Base-by-base conservation (phyloP, 2,329 filamentous ascomycete genomes). In the Boeremia exigua region DNA sequence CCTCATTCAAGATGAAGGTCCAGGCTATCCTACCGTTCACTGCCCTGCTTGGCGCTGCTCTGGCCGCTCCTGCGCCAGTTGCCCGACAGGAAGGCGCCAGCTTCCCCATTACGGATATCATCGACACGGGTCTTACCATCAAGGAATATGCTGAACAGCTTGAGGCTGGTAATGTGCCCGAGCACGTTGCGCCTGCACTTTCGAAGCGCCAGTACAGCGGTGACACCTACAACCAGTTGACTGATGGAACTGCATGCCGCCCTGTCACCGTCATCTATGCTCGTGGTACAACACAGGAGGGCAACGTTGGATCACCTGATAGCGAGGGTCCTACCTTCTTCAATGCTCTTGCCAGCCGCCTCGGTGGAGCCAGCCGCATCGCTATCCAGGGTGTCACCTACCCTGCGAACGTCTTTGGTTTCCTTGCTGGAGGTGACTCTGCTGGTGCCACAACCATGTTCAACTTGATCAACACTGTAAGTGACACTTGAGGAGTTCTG, bases 361-460 rank as follows among this genome's bases (percentile, higher is more conserved):
- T 83, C 28, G 80, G 78, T 34, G 73, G 67, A 39, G 60, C 68
- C 8, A 72, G 69, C 45, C 76, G 77, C 44, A 66, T 84, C 12
- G 78, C 78, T 4, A 77, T 84, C n/a, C 83, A 85, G 69, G 83
- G 83, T 46, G 80, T 85, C n/a, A 75, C 79, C 28, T 86, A 85
- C 63, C 65, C 78, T 2, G 83, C 82, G 7, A 60, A 59, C 25
- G 52, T 72, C 17, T 6, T 58, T 12, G 81, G 81, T 0, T 82
- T 82, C 60, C 68, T 81, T 10, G 69, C 71, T 8, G 78, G 79
- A 15, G 82, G 82, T 4, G 80, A 81, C 60, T 56, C 70, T 2
- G 63, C 54, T 2, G 81, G 81, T 5, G 77, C 77, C 40, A 68
- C 68, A 11, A 77, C 68, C 27, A 81, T 83, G 78, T 74, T 74